A percentile compares a stretch with the other conserved stretches of the same genome.
phyloP scores from a whole-genome alignment of 768 basidiomycete genomes.

The Phylloporus scabripes region DNA sequence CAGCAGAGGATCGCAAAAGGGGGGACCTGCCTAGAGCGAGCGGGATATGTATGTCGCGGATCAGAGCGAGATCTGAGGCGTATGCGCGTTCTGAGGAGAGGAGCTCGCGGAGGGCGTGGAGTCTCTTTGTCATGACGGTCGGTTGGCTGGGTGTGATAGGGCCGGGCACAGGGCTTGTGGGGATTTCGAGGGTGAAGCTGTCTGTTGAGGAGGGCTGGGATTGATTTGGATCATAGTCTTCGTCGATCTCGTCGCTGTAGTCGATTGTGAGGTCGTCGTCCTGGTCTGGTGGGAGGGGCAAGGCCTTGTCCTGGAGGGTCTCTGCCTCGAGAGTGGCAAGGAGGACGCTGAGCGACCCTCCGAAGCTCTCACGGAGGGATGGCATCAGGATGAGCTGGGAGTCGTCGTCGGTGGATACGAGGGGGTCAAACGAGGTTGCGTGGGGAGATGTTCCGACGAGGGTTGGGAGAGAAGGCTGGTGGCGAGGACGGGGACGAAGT shows the following conservation, averaged over 20 bases:
- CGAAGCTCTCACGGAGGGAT: slow-evolving; percentile 27
- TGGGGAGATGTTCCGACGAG: slow-evolving; percentile 4
- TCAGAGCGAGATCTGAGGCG: slow-evolving; percentile 75
- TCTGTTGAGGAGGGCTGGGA: slow-evolving; percentile 25
- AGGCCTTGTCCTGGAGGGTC: slow-evolving; percentile 27
- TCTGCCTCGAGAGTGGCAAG: slow-evolving; percentile 29
- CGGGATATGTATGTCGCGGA: slow-evolving; percentile 74
- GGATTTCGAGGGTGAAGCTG: slow-evolving; percentile 20
- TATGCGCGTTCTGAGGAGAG: slow-evolving; percentile 77
- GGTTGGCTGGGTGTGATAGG: slow-evolving; percentile 28
- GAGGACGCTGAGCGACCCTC: slow-evolving; percentile 29
- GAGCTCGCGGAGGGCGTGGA: slow-evolving; percentile 72
- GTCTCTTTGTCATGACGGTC: slow-evolving; percentile 54
- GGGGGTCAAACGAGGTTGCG: background rate
- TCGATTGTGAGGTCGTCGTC: slow-evolving; percentile 20
- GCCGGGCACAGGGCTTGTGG: slow-evolving; percentile 2
- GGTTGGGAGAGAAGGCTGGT: slow-evolving; percentile 3
- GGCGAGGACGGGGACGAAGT: slow-evolving; percentile 27
- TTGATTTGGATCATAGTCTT: slow-evolving; percentile 24
- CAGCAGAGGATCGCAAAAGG: slow-evolving; percentile 4
- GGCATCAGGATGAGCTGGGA: slow-evolving; percentile 23
- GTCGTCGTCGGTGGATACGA: slow-evolving; percentile 13
- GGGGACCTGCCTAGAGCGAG: slow-evolving; percentile 60
- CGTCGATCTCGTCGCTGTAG: slow-evolving; percentile 22
- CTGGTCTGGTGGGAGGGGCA: slow-evolving; percentile 26